phyloP scores from a whole-genome alignment of 2,329 filamentous ascomycete genomes.

The Cladorrhinum sp. region DNA sequence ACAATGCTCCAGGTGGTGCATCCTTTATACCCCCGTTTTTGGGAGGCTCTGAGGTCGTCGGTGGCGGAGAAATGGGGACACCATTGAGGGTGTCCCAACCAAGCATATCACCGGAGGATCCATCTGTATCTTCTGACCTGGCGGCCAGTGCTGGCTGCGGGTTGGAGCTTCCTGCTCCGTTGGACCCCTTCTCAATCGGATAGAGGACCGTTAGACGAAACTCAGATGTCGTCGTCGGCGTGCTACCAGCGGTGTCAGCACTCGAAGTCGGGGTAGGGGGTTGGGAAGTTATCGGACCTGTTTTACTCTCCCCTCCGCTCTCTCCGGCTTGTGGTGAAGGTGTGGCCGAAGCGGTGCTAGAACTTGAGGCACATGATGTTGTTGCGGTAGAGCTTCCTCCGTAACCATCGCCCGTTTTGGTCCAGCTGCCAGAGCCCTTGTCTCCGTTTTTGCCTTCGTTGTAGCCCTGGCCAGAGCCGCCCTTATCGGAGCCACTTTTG shows the following conservation, averaged over 20 bases:
- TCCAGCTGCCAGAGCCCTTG: background rate
- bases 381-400: background rate
- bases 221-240: conserved; percentile 10
- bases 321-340: background rate
- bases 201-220: conserved; percentile 17
- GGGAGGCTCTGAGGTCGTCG: background rate
- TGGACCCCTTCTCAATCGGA: conserved; percentile 11
- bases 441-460: background rate
- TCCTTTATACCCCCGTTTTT: conserved; percentile 7
- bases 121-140: background rate
- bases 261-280: conserved; percentile 7
- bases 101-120: background rate
- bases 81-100: background rate
- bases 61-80: background rate
- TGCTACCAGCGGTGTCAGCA: conserved; percentile 5
- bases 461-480: background rate
- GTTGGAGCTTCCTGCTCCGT: background rate
- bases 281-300: conserved; percentile 12
- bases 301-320: background rate
- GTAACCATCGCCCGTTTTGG: background rate
- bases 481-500: background rate
- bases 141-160: background rate
- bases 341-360: background rate
- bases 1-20: background rate
- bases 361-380: background rate